These are phyloP conservation scores for Amphichorda felina DNA, from an alignment of 2,329 filamentous ascomycete genomes.

Conservation along the genomic window DNA sequence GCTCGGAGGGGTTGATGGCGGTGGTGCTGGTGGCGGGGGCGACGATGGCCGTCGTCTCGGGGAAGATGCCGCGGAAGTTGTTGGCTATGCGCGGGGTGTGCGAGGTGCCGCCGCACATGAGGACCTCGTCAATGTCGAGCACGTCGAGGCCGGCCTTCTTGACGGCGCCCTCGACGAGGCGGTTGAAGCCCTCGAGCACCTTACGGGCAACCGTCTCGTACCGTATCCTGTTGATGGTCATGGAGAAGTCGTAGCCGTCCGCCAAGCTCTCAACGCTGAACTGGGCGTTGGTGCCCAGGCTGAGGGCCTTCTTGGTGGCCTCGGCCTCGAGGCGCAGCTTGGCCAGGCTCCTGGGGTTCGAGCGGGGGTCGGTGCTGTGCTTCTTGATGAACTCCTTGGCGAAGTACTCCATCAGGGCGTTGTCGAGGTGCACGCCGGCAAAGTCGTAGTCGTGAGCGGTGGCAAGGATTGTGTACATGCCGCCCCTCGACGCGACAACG, in stretches of 20 bases:
- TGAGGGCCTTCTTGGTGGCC: constrained; percentile 82
- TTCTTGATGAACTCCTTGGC: constrained; percentile 99
- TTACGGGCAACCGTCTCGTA: constrained; percentile 85
- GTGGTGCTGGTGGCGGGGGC: constrained; percentile 68
- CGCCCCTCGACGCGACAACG: constrained; percentile 80
- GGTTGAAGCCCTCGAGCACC: constrained; percentile 79
- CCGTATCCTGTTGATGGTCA: constrained; percentile 83
- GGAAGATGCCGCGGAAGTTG: constrained; percentile 71
- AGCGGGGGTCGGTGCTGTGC: constrained; percentile 77
- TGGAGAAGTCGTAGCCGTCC: constrained; percentile 81
- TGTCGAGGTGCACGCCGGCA: constrained; percentile 74
- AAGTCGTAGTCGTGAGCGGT: constrained; percentile 95
- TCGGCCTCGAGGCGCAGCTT: constrained; percentile 92
- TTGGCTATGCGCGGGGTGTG: constrained; percentile 89
- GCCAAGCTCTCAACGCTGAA: constrained; percentile 89
- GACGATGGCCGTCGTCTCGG: constrained; percentile 63
- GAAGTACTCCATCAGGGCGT: constrained; percentile 89
- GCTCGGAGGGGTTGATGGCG: constrained; percentile 88
- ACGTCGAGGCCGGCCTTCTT: constrained; percentile 89
- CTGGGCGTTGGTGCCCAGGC: constrained; percentile 74
- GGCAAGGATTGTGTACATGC: constrained; percentile 91
- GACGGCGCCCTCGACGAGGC: constrained; percentile 71
- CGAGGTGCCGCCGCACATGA: constrained; percentile 82
- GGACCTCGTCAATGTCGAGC: constrained; percentile 87
- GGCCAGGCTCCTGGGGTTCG: constrained; percentile 69